These are phyloP conservation scores for Gardenia jasminoides DNA, from an alignment of 257 asterid genomes.

Conservation along the genomic window DNA sequence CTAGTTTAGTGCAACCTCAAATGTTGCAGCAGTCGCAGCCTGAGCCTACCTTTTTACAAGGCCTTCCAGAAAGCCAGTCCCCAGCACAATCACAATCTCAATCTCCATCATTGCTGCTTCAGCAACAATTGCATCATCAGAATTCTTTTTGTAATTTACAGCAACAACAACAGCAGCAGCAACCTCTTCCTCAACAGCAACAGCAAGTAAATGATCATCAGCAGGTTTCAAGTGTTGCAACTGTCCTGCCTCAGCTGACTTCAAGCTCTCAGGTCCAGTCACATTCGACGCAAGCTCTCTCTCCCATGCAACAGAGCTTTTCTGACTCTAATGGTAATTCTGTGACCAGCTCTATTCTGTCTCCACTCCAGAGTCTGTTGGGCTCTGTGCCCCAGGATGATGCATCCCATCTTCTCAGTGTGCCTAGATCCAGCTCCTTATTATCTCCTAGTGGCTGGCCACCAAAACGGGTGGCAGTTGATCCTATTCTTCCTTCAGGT, in stretches of 20 bases:
- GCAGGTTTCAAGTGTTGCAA: constrained; percentile 30
- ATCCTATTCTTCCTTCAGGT: constrained; percentile 41
- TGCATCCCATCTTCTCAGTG: constrained; percentile 40
- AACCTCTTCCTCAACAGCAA: constrained; percentile 48
- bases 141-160: constrained; percentile 49
- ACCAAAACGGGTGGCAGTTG: constrained; percentile 57
- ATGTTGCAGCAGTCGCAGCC: constrained; percentile 59
- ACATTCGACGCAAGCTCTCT: constrained; percentile 34
- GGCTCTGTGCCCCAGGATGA: constrained; percentile 66
- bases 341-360: constrained; percentile 41
- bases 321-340: constrained; percentile 53
- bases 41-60: constrained; percentile 53
- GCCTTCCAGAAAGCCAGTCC: constrained; percentile 52
- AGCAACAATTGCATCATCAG: constrained; percentile 56
- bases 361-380: constrained; percentile 59
- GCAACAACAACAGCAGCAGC: constrained; percentile 42
- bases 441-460: constrained; percentile 61
- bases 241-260: constrained; percentile 39
- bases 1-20: constrained; percentile 49
- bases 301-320: constrained; percentile 51
- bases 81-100: constrained; percentile 81
- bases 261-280: constrained; percentile 51
- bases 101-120: constrained; percentile 40
- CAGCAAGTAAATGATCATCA: constrained; percentile 42
- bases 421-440: constrained; percentile 47